Evolutionary conservation across 2,329 filamentous ascomycete genomes (phyloP).

Genomic region (Colletotrichum scovillei): DNA sequence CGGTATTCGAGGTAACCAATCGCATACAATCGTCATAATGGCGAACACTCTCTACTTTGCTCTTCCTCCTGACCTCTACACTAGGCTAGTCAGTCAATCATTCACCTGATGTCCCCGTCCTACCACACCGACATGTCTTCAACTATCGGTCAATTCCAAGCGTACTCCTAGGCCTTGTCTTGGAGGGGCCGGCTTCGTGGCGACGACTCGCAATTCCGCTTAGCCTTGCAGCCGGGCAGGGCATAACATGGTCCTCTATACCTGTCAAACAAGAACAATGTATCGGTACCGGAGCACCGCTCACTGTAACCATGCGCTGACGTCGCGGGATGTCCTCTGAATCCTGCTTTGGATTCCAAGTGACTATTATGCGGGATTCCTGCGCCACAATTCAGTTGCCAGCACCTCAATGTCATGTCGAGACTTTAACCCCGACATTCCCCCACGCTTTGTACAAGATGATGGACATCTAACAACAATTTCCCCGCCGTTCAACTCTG

Average conservation of each 20-base stretch:
- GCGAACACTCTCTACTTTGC: background rate
- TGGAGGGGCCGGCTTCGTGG: background rate
- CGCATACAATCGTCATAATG: background rate
- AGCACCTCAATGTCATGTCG: background rate
- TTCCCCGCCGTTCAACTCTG: slow-evolving; percentile 20
- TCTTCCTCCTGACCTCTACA: background rate
- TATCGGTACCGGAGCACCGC: background rate
- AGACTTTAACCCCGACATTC: background rate
- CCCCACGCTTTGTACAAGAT: slow-evolving; percentile 13
- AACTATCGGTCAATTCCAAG: background rate
- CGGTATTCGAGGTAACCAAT: background rate
- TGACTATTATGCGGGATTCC: background rate
- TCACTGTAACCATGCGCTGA: background rate
- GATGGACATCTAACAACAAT: background rate
- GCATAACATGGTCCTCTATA: background rate
- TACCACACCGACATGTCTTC: background rate
- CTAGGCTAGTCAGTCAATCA: background rate
- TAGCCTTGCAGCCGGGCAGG: background rate
- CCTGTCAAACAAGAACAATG: background rate
- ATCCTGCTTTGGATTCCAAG: background rate
- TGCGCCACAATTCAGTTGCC: background rate
- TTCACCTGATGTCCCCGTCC: background rate
- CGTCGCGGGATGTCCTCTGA: background rate
- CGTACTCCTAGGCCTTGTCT: background rate
- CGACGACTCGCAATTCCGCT: background rate